Evolutionary conservation across 78 protist species (phyloP).

Genomic region (Emiliania huxleyi): DNA sequence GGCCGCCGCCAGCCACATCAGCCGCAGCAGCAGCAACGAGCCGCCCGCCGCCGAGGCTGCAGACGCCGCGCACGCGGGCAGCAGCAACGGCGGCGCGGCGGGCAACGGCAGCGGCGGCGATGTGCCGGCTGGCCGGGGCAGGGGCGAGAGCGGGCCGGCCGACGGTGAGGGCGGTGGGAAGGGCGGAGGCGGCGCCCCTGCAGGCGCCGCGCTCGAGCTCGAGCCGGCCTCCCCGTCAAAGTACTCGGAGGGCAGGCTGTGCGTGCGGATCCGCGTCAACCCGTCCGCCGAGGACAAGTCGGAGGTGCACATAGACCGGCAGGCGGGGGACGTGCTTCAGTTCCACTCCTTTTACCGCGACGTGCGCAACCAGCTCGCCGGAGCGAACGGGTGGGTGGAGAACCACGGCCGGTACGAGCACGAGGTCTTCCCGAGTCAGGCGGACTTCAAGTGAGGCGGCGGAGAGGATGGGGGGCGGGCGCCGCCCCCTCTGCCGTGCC

Average conservation of each 20-base stretch:
- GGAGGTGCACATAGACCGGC: background rate
- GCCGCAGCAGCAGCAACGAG: background rate
- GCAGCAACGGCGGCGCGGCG: too few relatives aligned
- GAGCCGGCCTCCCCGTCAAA: too few relatives aligned
- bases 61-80: too few relatives aligned
- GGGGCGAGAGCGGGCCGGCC: background rate
- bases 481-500: too few relatives aligned
- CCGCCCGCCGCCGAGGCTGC: background rate
- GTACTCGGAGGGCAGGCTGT: background rate
- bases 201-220: too few relatives aligned
- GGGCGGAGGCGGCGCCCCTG: too few relatives aligned
- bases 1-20: too few relatives aligned
- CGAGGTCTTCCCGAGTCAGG: too few relatives aligned
- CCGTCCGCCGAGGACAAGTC: background rate
- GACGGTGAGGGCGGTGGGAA: background rate
- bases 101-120: background rate
- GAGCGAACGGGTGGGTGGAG: background rate
- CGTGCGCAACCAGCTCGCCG: background rate
- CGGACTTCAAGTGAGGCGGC: too few relatives aligned
- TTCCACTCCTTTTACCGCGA: constrained; percentile 10
- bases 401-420: background rate
- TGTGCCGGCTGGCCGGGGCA: background rate
- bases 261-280: background rate
- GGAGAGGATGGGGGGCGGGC: too few relatives aligned
- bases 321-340: background rate